phyloP scores from a whole-genome alignment of 169 alveolate genomes.

The Cryptosporidium felis region DNA sequence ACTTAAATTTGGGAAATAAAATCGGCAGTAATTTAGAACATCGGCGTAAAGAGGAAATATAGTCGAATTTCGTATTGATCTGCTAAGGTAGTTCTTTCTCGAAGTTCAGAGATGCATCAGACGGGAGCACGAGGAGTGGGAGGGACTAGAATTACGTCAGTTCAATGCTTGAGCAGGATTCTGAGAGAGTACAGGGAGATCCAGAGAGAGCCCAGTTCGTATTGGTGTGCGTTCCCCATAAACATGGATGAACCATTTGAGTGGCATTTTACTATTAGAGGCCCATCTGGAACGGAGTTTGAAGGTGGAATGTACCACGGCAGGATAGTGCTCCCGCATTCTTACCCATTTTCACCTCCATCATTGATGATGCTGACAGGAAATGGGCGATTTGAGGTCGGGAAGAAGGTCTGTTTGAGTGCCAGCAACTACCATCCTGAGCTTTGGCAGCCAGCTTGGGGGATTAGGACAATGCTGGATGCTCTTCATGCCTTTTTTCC shows the following conservation, averaged over 20 bases:
- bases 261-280: conserved; percentile 90
- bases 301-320: conserved; percentile 93
- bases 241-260: conserved; percentile 85
- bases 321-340: conserved; percentile 86
- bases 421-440: conserved; percentile 90
- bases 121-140: conserved; percentile 47
- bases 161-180: conserved; percentile 76
- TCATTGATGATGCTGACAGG: conserved; percentile 86
- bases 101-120: conserved; percentile 37
- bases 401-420: conserved; percentile 87
- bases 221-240: conserved; percentile 72
- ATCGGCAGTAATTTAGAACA: too few relatives aligned
- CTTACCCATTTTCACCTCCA: conserved; percentile 94
- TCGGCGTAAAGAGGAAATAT: too few relatives aligned
- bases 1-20: too few relatives aligned
- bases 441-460: conserved; percentile 94
- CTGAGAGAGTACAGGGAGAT: conserved; percentile 77
- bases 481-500: conserved; percentile 90
- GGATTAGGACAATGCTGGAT: conserved; percentile 87
- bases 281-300: conserved; percentile 88
- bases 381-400: conserved; percentile 89
- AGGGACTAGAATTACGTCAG: conserved; percentile 45
- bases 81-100: background rate
- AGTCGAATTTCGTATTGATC: too few relatives aligned
- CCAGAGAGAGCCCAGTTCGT: conserved; percentile 73